Base-by-base conservation (phyloP, 1,284 basidiomycete genomes). In the Fomitopsis schrenkii region DNA sequence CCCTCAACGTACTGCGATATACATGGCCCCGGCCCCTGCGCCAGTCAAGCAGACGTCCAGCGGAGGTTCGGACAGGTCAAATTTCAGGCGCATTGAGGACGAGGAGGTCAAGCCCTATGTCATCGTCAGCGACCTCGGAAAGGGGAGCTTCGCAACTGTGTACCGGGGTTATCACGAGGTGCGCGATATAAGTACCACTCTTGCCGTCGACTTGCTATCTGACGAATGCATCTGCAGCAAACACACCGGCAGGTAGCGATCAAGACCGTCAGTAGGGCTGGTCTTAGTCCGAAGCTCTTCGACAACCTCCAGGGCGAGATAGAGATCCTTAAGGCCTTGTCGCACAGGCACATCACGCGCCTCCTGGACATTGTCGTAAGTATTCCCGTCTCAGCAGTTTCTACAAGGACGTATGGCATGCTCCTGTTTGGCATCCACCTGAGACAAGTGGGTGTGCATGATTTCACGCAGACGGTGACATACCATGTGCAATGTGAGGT, bases 261-360 rank as follows among this genome's bases (percentile, higher is more conserved):
- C 80, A 99, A 99, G 83, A 93, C 94, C 4, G 95, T 99, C 62
- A 92, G 90, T 62, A 87, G 91, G 57, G 88, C 91, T 69, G 95
- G 91, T 68, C 86, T 99, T 38, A 95, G 91, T 28, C 81, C 90
- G 28, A 99, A 98, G 79, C 86, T 98, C 26, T 88, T 98, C 62
- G 96, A 98, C 76, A 99, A 98, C 72, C 85, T 99, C 35, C 94
- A 98, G 75, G 94, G 91, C 69, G 97, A 99, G 81, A 98, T 99
- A 66, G 90, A 94, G 66, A 98, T 99, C 67, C 86, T 99, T 70
- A 98, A 98, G 79, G 88, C 90, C 3, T 86, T 98, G 61, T 92
- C 91, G 19, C 95, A 99, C 75, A 84, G 91, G 58, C 95, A 98
- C 78, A 93, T 99, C 60, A 98, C 97, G 35, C 89, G 90, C 66